phyloP scores from a whole-genome alignment of 345 rosid genomes.

The Hevea brasiliensis region DNA sequence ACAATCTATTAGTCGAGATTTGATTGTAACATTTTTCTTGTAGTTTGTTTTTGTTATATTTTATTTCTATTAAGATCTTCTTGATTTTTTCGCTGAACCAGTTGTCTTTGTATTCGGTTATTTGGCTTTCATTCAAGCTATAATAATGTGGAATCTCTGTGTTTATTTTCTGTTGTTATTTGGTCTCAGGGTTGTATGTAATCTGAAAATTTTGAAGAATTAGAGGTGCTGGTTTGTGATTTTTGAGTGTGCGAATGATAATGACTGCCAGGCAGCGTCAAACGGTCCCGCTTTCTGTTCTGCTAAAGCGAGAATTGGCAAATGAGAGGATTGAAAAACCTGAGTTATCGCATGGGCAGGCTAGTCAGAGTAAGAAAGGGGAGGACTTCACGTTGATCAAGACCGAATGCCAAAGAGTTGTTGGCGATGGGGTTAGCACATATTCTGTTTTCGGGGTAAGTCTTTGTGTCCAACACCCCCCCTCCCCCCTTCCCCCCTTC shows the following conservation, averaged over 20 bases:
- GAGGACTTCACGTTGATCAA: conserved; percentile 80
- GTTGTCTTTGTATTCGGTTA: background rate
- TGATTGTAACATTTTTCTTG: background rate
- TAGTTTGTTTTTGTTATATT: no score
- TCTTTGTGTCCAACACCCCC: background rate
- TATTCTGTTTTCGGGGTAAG: conserved; percentile 86
- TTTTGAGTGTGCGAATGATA: conserved; percentile 35
- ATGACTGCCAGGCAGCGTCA: conserved; percentile 63
- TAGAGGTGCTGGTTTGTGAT: conserved; percentile 22
- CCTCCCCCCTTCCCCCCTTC: no score
- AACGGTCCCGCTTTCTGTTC: conserved; percentile 82
- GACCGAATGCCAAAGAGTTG: conserved; percentile 72
- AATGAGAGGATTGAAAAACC: conserved; percentile 78
- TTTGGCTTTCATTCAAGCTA: background rate
- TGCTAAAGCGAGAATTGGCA: conserved; percentile 85
- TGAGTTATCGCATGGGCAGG: conserved; percentile 75
- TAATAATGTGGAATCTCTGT: background rate
- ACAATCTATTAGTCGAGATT: background rate
- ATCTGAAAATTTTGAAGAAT: conserved; percentile 14
- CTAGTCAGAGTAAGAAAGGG: conserved; percentile 93
- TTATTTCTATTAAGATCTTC: conserved; percentile 27
- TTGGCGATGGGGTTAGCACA: conserved; percentile 71
- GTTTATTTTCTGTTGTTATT: background rate
- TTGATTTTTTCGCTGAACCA: conserved; percentile 7
- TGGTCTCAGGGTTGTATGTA: conserved; percentile 18